Conservation (phyloP, 371 early-diverging fungal genomes). For the Syncephalastrum sp. region DNA sequence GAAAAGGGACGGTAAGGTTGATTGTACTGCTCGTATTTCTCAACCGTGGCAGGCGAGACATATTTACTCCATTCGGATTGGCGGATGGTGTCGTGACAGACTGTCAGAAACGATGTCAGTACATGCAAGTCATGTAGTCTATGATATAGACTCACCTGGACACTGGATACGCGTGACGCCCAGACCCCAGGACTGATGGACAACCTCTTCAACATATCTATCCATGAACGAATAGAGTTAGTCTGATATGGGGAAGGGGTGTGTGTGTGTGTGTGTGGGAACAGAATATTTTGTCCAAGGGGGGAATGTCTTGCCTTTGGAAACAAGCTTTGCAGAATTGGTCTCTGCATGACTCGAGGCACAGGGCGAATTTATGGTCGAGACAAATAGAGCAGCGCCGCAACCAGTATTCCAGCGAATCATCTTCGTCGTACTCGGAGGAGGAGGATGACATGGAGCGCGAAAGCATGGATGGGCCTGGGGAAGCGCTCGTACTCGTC, state of each 20-base stretch:
- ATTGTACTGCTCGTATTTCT: conserved; percentile 60
- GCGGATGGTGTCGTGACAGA: conserved; percentile 56
- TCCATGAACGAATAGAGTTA: background rate
- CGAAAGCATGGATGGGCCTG: background rate
- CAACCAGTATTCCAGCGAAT: conserved; percentile 62
- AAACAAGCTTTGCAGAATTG: conserved; percentile 70
- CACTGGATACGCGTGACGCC: conserved; percentile 61
- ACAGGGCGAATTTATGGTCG: conserved; percentile 58
- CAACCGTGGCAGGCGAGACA: conserved; percentile 37
- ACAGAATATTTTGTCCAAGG: background rate
- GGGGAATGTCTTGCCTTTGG: conserved; percentile 41
- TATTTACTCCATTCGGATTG: conserved; percentile 63
- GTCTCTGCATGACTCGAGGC: conserved; percentile 63
- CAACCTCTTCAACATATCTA: conserved; percentile 64
- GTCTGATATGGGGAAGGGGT: background rate
- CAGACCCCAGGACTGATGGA: conserved; percentile 67
- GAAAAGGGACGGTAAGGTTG: conserved; percentile 63
- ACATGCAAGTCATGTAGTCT: background rate
- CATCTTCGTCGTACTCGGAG: conserved; percentile 25
- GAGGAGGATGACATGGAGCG: conserved; percentile 4
- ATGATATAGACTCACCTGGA: conserved; percentile 36
- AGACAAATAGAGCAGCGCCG: conserved; percentile 70
- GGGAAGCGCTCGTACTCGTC: background rate
- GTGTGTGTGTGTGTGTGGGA: background rate
- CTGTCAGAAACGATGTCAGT: conserved; percentile 16